phyloP scores from a whole-genome alignment of 2,329 filamentous ascomycete genomes.

The Cytospora chrysosperma region DNA sequence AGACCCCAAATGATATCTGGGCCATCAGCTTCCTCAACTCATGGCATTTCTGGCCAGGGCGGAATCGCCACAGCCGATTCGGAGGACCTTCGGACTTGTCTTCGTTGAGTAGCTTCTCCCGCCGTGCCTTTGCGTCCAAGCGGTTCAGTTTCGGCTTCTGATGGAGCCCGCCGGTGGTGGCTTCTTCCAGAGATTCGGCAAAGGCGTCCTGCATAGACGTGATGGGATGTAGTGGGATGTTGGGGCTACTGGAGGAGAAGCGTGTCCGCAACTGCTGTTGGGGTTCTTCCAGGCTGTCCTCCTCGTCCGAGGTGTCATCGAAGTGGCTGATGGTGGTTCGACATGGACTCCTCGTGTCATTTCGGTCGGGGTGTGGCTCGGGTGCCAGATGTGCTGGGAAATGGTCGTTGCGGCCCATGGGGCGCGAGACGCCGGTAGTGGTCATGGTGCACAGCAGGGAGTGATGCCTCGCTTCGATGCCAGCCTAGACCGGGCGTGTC shows the following conservation, averaged over 20 bases:
- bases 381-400: slow-evolving; percentile 18
- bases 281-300: slow-evolving; percentile 1
- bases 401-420: slow-evolving; percentile 15
- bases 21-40: slow-evolving; percentile 87
- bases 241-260: slow-evolving; percentile 10
- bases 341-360: slow-evolving; percentile 20
- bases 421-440: slow-evolving; percentile 20
- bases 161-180: slow-evolving; percentile 48
- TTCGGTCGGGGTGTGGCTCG: slow-evolving; percentile 15
- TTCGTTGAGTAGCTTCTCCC: slow-evolving; percentile 66
- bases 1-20: slow-evolving; percentile 91
- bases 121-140: slow-evolving; percentile 59
- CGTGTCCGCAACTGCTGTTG: slow-evolving; percentile 12
- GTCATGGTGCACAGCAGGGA: slow-evolving; percentile 25
- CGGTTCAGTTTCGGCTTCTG: slow-evolving; percentile 53
- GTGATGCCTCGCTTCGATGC: slow-evolving; percentile 24
- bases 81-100: slow-evolving; percentile 68
- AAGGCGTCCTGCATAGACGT: slow-evolving; percentile 77
- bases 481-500: slow-evolving; percentile 24
- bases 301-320: slow-evolving; percentile 19
- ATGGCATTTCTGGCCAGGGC: slow-evolving; percentile 74
- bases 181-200: slow-evolving; percentile 76
- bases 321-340: slow-evolving; percentile 25
- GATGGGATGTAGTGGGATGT: slow-evolving; percentile 63
- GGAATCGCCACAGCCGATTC: slow-evolving; percentile 73